These are phyloP conservation scores for Bolboschoenus planiculmis DNA, from an alignment of 176 grass and related monocot genomes.

Conservation along the genomic window DNA sequence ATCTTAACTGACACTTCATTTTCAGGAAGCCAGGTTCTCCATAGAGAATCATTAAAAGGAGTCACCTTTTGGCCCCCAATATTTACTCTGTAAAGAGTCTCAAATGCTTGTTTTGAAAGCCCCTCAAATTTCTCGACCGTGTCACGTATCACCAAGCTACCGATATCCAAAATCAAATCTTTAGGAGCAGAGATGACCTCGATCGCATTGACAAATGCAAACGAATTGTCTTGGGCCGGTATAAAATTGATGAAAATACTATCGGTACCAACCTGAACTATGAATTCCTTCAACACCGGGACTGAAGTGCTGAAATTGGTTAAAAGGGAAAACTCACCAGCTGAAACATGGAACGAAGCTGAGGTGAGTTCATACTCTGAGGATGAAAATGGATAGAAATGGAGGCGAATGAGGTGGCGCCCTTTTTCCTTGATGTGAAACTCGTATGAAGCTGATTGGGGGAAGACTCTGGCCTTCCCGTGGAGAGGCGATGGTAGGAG, in stretches of 20 bases:
- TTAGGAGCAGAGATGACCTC: constrained; percentile 73
- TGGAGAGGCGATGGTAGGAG: constrained; percentile 41
- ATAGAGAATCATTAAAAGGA: constrained; percentile 84
- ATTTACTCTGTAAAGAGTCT: constrained; percentile 74
- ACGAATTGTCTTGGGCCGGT: constrained; percentile 41
- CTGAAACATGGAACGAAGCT: constrained; percentile 68
- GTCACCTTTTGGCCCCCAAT: constrained; percentile 81
- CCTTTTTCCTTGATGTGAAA: constrained; percentile 53
- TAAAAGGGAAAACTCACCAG: constrained; percentile 38
- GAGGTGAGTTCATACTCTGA: constrained; percentile 43
- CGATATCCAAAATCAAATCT: constrained; percentile 65
- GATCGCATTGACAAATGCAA: constrained; percentile 85
- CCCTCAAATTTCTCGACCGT: constrained; percentile 31
- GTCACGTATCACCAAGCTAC: constrained; percentile 30
- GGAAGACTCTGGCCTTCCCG: constrained; percentile 65
- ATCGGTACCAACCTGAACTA: constrained; percentile 47
- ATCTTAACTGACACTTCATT: constrained; percentile 26
- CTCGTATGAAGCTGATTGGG: constrained; percentile 60
- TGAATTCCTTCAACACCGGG: constrained; percentile 69
- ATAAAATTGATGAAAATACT: constrained; percentile 58
- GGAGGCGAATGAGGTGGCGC: constrained; percentile 70
- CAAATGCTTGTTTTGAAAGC: constrained; percentile 55
- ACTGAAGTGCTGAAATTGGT: constrained; percentile 63
- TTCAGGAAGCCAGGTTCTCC: constrained; percentile 91
- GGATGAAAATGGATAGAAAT: constrained; percentile 72